Base-by-base conservation (phyloP, 2,329 filamentous ascomycete genomes). In the Fonsecaea nubica region DNA sequence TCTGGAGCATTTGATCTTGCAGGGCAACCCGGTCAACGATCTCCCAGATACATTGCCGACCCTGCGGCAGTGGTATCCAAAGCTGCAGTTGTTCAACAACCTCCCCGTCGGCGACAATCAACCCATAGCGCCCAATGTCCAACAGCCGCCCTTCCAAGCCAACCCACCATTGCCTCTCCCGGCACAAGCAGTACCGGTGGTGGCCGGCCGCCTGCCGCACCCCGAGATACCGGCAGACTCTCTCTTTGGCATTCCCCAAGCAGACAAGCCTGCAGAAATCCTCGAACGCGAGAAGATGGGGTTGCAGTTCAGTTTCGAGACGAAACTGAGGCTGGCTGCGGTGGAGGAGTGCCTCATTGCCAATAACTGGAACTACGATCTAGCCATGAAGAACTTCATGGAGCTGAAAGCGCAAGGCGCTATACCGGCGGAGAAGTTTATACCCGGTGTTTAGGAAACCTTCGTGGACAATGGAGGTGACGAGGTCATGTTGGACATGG, bases 11-110 rank as follows among this genome's bases (percentile, higher is more conserved):
- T 84, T 99, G 1, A 88, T 96, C 67, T 81, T 97, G 68, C 85
- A 85, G 9, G 89, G 87, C 59, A 97, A 96, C 72, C 92, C 92
- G 0, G 86, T 96, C 66, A 87, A 89, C 71, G 76, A 80, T 1
- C 79, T 84, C 62, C 85, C 89, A 8, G 84, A 85, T 66, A 91
- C 90, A 76, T 84, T 87, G 65, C 80, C 85, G 15, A 90, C 92
- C 57, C 81, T 97, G 64, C 81, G 92, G 35, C 87, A 87, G 48
- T 96, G 92, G 90, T 98, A 92, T 75, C 93, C 92, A 0, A 90
- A 87, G 66, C 85, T 98, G 15, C 88, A 89, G 73, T 86, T 89
- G 66, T 81, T 98, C 71, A 96, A 96, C 77, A 81, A 87, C 5
- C 86, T 90, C 74, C 66, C 70, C 2, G 87, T 97, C 18, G 87